These are phyloP conservation scores for Penicillium odoratum DNA, from an alignment of 495 filamentous ascomycete species.

Conservation along the genomic window DNA sequence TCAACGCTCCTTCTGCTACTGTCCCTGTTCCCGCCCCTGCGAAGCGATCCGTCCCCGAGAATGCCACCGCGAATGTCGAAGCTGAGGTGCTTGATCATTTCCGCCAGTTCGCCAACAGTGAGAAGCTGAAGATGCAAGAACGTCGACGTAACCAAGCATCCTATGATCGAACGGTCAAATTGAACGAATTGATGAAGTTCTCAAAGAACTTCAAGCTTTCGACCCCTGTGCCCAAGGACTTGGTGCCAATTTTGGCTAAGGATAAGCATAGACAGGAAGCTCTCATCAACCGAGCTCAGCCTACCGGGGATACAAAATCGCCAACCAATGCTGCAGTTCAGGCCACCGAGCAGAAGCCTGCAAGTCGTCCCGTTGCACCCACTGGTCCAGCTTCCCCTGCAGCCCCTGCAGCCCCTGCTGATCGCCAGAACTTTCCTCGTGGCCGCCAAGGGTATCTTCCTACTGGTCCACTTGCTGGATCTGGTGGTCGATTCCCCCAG, in stretches of 20 bases:
- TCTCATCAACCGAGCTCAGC: conserved; percentile 82
- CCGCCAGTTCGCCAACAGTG: conserved; percentile 74
- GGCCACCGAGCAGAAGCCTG: conserved; percentile 38
- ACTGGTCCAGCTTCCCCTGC: conserved; percentile 34
- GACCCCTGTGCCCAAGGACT: conserved; percentile 85
- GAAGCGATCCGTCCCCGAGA: conserved; percentile 43
- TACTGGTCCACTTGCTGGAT: conserved; percentile 43
- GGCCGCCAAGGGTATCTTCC: conserved; percentile 49
- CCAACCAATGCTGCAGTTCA: conserved; percentile 35
- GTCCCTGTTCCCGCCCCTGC: conserved; percentile 3
- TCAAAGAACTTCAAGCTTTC: conserved; percentile 89
- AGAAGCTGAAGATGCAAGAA: conserved; percentile 72
- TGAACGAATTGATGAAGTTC: conserved; percentile 94
- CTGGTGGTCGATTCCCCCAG: conserved; percentile 37
- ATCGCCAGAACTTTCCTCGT: conserved; percentile 46
- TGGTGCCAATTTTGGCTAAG: conserved; percentile 94
- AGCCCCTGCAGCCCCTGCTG: conserved; percentile 34
- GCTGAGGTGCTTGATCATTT: conserved; percentile 75
- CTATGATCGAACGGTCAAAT: conserved; percentile 80
- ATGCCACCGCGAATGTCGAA: conserved; percentile 76
- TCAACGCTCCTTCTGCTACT: conserved; percentile 23
- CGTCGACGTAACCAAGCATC: conserved; percentile 65
- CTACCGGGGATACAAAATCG: conserved; percentile 61
- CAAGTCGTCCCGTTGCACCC: conserved; percentile 30
- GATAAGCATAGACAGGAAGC: conserved; percentile 88